Evolutionary conservation across 495 filamentous ascomycete genomes (phyloP).

Genomic region (Aspergillus nidulans): DNA sequence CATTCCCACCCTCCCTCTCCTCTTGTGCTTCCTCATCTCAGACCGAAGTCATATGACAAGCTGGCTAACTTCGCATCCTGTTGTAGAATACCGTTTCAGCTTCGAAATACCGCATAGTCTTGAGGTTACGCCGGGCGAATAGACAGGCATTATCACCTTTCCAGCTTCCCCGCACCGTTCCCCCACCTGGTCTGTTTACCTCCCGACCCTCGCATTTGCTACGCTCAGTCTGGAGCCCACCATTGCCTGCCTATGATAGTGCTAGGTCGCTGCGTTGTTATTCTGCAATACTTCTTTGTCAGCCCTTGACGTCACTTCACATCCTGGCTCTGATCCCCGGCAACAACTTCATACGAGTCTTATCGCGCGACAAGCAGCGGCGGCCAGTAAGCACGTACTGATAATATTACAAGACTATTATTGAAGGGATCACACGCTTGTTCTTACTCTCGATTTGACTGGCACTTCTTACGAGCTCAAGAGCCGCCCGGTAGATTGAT

Average conservation of each 20-base stretch:
- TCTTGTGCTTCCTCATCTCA: conserved; percentile 6
- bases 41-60: conserved; percentile 19
- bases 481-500: conserved; percentile 6
- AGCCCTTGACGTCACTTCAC: conserved; percentile 2
- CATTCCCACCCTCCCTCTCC: conserved; percentile 1
- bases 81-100: conserved; percentile 13
- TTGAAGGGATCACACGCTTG: conserved; percentile 22
- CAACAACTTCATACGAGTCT: background rate
- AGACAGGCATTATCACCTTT: conserved; percentile 7
- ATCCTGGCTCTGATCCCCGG: conserved; percentile 5
- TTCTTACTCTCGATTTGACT: conserved; percentile 16
- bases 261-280: background rate
- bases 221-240: conserved; percentile 2
- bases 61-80: conserved; percentile 20
- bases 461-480: background rate
- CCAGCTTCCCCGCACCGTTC: conserved; percentile 18
- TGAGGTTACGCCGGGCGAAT: conserved; percentile 13
- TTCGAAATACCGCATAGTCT: conserved; percentile 10
- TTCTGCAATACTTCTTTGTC: background rate
- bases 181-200: conserved; percentile 10
- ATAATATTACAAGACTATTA: background rate
- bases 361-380: background rate
- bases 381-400: background rate
- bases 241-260: background rate
- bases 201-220: conserved; percentile 9